Base-by-base conservation (phyloP, 2,329 filamentous ascomycete species). In the Monosporascus cannonballus region DNA sequence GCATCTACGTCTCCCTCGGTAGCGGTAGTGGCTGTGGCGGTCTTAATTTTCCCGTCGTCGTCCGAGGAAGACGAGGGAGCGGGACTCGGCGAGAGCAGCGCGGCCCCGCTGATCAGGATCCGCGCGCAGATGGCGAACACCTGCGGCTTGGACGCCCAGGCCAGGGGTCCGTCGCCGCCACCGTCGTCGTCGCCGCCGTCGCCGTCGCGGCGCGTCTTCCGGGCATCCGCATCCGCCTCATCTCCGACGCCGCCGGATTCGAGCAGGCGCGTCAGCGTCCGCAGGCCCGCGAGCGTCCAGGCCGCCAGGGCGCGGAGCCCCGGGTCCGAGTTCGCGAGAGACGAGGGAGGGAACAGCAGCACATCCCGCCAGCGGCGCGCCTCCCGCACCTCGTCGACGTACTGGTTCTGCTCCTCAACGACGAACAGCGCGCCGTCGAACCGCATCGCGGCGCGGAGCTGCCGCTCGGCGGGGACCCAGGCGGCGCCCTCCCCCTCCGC, bases 331-430 rank as follows among this genome's bases (percentile, higher is more conserved):
- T 22, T 22, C 20, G 20, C 3, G 4, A 48, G 50, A 1, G 47
- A 20, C 6, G 47, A 34, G 24, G 36, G 34, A 18, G 20, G 20
- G 22, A 48, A 41, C 15, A 52, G 27, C 47, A 88, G 71, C 3
- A 81, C 72, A 17, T 67, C 68, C 0, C 77, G 71, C 90, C 91
- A 96, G n/a, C 83, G 67, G 18, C 77, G 71, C 3, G 84, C 76
- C 67, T 96, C 92, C 47, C 84, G 77, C 6, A 90, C 81, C 60
- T 91, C 85, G 67, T 97, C 93, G 48, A 93, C 75, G 68, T 90
- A 97, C n/a, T 96, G 77, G 66, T 99, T 99, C 67, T 96, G 91
- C 67, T 95, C 92, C 70, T 99, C 94, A 52, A 90, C 79, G 1
- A 81, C 86, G 66, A 99, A 99, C 1, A 99, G 79, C 3, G 85